These are phyloP conservation scores for Narthecium ossifragum DNA, from an alignment of 106 monocot species.

Conservation along the genomic window DNA sequence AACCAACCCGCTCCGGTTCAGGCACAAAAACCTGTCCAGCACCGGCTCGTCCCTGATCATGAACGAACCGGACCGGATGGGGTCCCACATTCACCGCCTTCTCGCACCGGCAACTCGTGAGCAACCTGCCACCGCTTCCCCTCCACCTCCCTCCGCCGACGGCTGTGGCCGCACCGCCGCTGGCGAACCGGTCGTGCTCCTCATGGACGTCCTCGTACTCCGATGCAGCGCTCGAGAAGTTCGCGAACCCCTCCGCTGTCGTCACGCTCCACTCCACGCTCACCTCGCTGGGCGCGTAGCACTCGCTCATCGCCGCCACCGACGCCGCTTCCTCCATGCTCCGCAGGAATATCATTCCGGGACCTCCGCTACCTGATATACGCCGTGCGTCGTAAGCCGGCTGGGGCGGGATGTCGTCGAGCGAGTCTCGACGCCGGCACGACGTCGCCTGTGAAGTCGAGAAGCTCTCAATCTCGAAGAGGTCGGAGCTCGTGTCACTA, in stretches of 20 bases:
- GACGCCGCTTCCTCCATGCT: conserved; percentile 2
- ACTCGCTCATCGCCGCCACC: conserved; percentile 25
- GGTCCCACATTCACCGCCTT: conserved; percentile 55
- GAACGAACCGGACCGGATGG: conserved; percentile 22
- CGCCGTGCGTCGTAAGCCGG: not conserved
- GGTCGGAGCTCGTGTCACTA: conserved; percentile 11
- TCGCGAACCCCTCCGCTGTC: conserved; percentile 22
- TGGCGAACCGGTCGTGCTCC: conserved; percentile 16
- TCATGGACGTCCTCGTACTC: conserved; percentile 12
- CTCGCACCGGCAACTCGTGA: conserved; percentile 49
- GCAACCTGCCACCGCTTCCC: conserved; percentile 11
- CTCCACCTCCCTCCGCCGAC: conserved; percentile 4
- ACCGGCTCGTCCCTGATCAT: no score
- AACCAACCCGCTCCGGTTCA: not conserved
- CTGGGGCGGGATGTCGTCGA: not conserved
- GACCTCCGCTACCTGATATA: not conserved
- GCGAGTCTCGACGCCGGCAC: conserved; percentile 2
- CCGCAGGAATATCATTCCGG: not conserved
- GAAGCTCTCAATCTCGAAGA: conserved; percentile 16
- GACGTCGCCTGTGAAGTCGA: not conserved
- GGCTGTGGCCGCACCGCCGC: no score
- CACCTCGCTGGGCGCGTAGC: conserved; percentile 73
- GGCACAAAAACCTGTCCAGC: not conserved
- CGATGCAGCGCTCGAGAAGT: conserved; percentile 51
- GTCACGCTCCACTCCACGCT: conserved; percentile 15